Evolutionary conservation across 2,329 filamentous ascomycete species (phyloP).

Genomic region (Diaporthe sp.): DNA sequence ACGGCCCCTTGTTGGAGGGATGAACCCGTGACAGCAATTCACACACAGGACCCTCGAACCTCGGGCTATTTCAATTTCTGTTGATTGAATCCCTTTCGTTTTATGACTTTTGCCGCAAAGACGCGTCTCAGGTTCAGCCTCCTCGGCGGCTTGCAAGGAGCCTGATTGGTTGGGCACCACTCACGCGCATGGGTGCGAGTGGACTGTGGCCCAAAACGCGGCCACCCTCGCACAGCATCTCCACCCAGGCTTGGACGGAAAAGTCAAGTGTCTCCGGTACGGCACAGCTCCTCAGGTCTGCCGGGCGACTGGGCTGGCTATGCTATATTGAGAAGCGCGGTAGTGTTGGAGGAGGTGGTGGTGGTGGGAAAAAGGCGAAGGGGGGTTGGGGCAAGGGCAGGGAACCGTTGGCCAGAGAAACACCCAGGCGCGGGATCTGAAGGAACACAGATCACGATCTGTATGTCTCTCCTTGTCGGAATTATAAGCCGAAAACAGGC

Average conservation of each 20-base stretch:
- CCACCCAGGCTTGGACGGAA: neutral
- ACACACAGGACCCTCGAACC: no score
- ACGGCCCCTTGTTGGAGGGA: neutral
- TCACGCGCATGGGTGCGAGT: neutral
- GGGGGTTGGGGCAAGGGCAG: neutral
- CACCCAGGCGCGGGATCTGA: conserved; percentile 9
- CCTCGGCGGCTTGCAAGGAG: neutral
- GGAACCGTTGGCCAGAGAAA: neutral
- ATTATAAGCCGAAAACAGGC: conserved; percentile 4
- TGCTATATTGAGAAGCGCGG: neutral
- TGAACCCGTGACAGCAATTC: neutral
- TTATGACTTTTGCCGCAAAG: conserved; percentile 3
- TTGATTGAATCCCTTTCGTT: neutral
- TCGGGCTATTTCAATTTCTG: neutral
- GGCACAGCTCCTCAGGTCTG: neutral
- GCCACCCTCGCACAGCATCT: conserved; percentile 18
- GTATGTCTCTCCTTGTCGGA: conserved; percentile 23
- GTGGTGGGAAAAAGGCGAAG: neutral
- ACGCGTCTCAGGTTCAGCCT: conserved; percentile 39
- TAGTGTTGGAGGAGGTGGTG: neutral
- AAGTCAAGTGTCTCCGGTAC: neutral
- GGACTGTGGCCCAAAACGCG: conserved; percentile 27
- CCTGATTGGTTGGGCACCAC: conserved; percentile 27
- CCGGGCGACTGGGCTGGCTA: neutral
- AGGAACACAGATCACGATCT: conserved; percentile 23